Conservation (phyloP, 176 grass and related monocot species). For the Aegilops bicornis region DNA sequence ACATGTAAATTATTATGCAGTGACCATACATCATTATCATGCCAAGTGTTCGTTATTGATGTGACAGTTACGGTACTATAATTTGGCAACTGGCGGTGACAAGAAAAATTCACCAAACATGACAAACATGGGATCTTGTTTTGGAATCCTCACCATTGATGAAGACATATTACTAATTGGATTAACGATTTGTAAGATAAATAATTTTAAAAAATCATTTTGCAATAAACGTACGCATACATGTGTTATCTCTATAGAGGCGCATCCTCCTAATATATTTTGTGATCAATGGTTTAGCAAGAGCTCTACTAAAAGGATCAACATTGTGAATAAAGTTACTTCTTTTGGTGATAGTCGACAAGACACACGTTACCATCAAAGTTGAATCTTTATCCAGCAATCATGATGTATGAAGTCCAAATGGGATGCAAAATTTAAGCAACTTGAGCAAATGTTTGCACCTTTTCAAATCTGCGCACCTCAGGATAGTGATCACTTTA, state of each 20-base stretch:
- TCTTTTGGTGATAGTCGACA: not conserved
- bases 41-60: no score
- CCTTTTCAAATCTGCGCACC: not conserved
- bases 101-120: not conserved
- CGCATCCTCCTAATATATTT: not conserved
- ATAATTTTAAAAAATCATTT: not conserved
- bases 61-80: no score
- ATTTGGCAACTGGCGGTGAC: no score
- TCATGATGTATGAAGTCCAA: not conserved
- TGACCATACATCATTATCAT: no score
- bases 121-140: not conserved
- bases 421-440: constrained; percentile 5
- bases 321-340: not conserved
- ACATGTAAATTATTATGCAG: not conserved
- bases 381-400: not conserved
- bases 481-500: not conserved
- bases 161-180: no score
- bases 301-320: not conserved
- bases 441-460: not conserved
- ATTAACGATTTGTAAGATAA: no score
- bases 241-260: not conserved
- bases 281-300: not conserved
- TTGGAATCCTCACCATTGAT: not conserved
- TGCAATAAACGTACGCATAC: not conserved
- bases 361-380: not conserved